phyloP scores from a whole-genome alignment of 2,329 filamentous ascomycete species.

The Alternaria ventricosa region DNA sequence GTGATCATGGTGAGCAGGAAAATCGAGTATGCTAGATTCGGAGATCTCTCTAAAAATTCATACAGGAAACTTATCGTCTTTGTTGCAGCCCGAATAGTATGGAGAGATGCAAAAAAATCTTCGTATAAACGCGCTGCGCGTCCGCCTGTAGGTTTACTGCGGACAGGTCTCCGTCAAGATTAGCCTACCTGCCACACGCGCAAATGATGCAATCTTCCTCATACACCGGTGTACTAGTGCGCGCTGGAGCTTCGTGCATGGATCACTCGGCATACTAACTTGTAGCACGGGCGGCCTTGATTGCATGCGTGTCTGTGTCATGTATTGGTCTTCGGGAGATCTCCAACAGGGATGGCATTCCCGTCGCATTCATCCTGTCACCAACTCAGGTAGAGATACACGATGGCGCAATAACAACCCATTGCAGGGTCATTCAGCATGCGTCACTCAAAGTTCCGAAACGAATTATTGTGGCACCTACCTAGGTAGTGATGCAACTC shows the following conservation, averaged over 20 bases:
- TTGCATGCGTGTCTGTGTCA: background rate
- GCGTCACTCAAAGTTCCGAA: background rate
- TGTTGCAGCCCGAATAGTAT: background rate
- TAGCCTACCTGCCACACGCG: background rate
- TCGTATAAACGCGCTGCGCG: background rate
- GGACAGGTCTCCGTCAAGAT: background rate
- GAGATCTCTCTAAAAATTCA: background rate
- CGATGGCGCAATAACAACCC: background rate
- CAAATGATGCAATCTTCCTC: background rate
- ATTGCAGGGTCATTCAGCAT: background rate
- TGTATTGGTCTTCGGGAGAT: background rate
- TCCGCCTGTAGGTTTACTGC: background rate
- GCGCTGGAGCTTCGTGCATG: background rate
- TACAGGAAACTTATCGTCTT: background rate
- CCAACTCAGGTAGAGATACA: background rate
- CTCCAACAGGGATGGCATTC: background rate
- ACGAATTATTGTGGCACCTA: background rate
- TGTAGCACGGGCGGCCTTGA: background rate
- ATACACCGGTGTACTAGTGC: background rate
- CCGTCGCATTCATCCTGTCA: background rate
- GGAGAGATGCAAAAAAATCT: background rate
- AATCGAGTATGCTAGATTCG: background rate
- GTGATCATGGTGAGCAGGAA: background rate
- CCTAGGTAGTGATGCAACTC: background rate
- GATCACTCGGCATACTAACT: background rate